Base-by-base conservation (phyloP, 176 grass and related monocot species). In the Paspalum vaginatum region DNA sequence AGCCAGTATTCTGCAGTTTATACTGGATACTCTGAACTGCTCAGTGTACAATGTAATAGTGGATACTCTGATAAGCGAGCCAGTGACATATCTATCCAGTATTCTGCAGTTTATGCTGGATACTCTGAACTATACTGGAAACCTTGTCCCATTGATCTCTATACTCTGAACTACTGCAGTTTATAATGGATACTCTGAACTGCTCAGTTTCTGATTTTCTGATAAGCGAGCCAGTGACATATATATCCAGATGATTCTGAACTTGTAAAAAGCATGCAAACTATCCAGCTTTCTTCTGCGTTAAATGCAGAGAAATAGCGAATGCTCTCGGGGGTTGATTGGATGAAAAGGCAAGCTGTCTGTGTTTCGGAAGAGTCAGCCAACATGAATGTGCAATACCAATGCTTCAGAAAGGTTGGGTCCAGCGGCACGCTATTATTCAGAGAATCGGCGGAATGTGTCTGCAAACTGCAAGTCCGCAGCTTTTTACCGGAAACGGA, bases 241-340 rank as follows among this genome's bases (percentile, higher is more conserved):
- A 32, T 32, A 32, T 32, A 8, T 85, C 8, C 25, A 16, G 46
- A 48, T 61, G 44, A 55, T 79, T 75, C 75, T 69, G 81, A 25
- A 71, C 45, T 55, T 26, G 47, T 13, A 61, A 76, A 76, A 47
- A 24, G 0, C 54, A 61, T 88, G 22, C 24, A 52, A 43, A 45
- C 37, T 54, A 65, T 47, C 12, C n/a, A 0, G 17, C 21, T 46
- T 68, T 67, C 21, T 38, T 52, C 27, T 10, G 50, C 53, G 13
- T 39, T 45, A 53, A 79, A 74, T 45, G 17, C 12, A 6, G 14
- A 40, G 21, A 59, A 11, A 73, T 21, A 69, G 42, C 13, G 9
- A 61, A 54, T 39, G 37, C n/a, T n/a, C n/a, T n/a, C n/a, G n/a
- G n/a, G n/a, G n/a, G 1, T 32, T 32, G 32, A 32, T 32, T 32